Percentiles rank a stretch among this genome's conserved stretches.
phyloP scores from a whole-genome alignment of 352 stramenopile species.

The Globisporangium emineosum region DNA sequence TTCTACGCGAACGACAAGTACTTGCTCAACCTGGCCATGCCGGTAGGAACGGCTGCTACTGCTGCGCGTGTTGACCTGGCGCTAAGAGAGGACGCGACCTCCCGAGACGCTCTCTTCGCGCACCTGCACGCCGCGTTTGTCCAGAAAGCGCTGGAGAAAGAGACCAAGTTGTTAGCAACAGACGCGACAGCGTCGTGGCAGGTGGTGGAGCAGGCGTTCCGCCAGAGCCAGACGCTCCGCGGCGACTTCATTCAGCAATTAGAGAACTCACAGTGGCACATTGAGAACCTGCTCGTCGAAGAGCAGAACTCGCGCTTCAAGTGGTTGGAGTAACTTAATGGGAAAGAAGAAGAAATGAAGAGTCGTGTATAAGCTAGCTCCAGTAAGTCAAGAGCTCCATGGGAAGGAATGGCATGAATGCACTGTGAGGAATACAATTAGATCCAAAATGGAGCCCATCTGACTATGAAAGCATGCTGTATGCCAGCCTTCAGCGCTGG shows the following conservation, averaged over 20 bases:
- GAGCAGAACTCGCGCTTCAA: slow-evolving; percentile 58
- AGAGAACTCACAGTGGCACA: slow-evolving; percentile 49
- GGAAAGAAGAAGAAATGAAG: background rate
- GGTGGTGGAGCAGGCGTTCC: slow-evolving; percentile 30
- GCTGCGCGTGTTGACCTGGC: slow-evolving; percentile 43
- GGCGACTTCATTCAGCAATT: slow-evolving; percentile 37
- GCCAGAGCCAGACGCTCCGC: slow-evolving; percentile 25
- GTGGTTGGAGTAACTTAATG: slow-evolving; percentile 31
- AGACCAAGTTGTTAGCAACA: background rate
- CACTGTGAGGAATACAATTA: too few species aligned
- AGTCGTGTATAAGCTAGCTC: too few species aligned
- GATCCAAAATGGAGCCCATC: too few species aligned
- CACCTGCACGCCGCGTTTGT: slow-evolving; percentile 58
- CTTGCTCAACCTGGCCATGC: slow-evolving; percentile 44
- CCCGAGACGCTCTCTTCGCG: slow-evolving; percentile 34
- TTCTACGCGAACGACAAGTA: slow-evolving; percentile 54
- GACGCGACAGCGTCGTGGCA: slow-evolving; percentile 6
- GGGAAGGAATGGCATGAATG: too few species aligned
- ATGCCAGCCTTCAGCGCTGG: too few species aligned
- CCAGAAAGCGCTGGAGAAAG: slow-evolving; percentile 36
- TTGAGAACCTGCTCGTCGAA: slow-evolving; percentile 61
- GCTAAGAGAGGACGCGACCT: slow-evolving; percentile 44
- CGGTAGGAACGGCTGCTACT: slow-evolving; percentile 10
- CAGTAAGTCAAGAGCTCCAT: too few species aligned
- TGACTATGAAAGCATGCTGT: too few species aligned